These are phyloP conservation scores for Ustilago tritici DNA, from an alignment of 1,284 basidiomycete species.

Conservation along the genomic window DNA sequence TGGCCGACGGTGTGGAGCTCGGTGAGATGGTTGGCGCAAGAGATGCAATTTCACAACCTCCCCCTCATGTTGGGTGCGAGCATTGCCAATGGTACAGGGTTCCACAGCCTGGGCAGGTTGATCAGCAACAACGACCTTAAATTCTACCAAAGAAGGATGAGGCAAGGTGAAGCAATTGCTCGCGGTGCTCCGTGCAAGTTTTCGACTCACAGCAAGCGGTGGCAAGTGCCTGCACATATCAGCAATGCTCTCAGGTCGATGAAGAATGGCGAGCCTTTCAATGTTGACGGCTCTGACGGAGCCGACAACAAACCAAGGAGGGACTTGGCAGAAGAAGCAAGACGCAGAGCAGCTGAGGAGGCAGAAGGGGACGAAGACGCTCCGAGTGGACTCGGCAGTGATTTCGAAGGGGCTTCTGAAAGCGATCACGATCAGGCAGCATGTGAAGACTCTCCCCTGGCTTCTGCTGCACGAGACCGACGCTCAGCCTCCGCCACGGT, in stretches of 20 bases:
- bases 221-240: conserved; percentile 28
- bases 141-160: conserved; percentile 58
- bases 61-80: conserved; percentile 55
- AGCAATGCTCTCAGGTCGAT: neutral
- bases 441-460: neutral
- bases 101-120: conserved; percentile 56
- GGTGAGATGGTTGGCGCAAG: conserved; percentile 53
- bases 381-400: conserved; percentile 1
- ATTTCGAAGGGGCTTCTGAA: conserved; percentile 57
- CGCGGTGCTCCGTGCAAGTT: conserved; percentile 35
- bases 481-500: conserved; percentile 2
- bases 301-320: neutral
- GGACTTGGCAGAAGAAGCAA: conserved; percentile 17
- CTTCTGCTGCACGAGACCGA: neutral
- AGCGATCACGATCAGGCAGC: conserved; percentile 23
- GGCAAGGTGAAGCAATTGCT: conserved; percentile 57
- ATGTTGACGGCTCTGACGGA: neutral
- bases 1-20: conserved; percentile 45
- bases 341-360: conserved; percentile 19
- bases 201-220: conserved; percentile 17
- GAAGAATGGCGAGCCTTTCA: neutral
- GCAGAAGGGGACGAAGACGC: conserved; percentile 38
- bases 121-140: conserved; percentile 54
- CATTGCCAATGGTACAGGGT: conserved; percentile 55
- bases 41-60: conserved; percentile 63